Base-by-base conservation (phyloP, 768 basidiomycete species). In the Phlebiopsis gigantea region DNA sequence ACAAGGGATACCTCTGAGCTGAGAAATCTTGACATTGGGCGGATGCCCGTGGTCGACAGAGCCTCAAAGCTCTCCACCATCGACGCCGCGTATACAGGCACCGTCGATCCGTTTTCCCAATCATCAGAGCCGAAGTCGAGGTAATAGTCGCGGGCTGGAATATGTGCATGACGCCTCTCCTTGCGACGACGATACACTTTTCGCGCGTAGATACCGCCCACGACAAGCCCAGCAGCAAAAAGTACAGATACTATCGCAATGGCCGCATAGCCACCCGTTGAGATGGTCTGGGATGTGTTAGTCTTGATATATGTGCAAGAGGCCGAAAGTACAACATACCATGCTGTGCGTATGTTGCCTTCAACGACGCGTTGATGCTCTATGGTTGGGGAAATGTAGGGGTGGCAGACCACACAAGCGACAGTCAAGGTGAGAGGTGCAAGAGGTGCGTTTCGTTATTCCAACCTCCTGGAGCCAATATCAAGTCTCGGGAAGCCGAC, bases 91-190 rank as follows among this genome's bases (percentile, higher is more conserved):
- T 56, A 46, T 2, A 19, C 25, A 24, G 19, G 22, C n/a, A 19
- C 48, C 39, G 47, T 29, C 15, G 28, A 7, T 8, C 55, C 46
- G 24, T 49, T 19, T 19, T 56, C 46, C 28, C 39, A 19, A 34
- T 56, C 55, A 15, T 46, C 22, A n/a, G 55, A 41, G 22, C 48
- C 55, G 46, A 56, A 56, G 47, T 56, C 47, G 25, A 56, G 55
- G 39, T 56, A 31, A 10, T 49, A 47, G 25, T 56, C 55, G 24
- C 55, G 30, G 17, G 17, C 24, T 9, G 47, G 21, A 10, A 50
- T 34, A n/a, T 28, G 54, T 1, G 47, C 21, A 44, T 43, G 55
- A 17, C 42, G 31, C 30, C 24, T 44, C 14, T 41, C 46, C 22
- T 50, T 48, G 12, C 47, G 22, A 9, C 41, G 31, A 21, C 24